Evolutionary conservation across 495 filamentous ascomycete species (phyloP).

Genomic region (Peziza echinospora): DNA sequence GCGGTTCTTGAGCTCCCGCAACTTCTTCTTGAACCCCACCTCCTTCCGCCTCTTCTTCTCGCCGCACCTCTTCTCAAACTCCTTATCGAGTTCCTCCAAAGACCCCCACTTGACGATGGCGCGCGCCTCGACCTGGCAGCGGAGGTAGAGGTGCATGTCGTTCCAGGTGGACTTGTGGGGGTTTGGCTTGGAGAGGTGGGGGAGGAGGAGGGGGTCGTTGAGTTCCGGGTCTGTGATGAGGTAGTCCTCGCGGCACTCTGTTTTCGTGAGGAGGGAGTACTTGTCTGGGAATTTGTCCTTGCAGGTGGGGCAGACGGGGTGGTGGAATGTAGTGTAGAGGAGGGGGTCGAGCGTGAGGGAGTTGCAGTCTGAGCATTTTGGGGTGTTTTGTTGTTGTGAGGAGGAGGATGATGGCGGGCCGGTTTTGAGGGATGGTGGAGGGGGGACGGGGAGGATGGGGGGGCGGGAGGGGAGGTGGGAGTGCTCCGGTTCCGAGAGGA

Average conservation of each 20-base stretch:
- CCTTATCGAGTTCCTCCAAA: slow-evolving; percentile 60
- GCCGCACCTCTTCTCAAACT: slow-evolving; percentile 58
- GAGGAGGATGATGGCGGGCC: no score
- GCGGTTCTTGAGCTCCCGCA: slow-evolving; percentile 76
- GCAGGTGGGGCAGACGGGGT: slow-evolving; percentile 48
- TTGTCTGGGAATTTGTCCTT: slow-evolving; percentile 80
- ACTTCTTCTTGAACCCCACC: slow-evolving; percentile 69
- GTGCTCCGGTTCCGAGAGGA: slow-evolving; percentile 70
- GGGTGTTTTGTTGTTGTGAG: slow-evolving; percentile 38
- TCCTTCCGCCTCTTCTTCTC: slow-evolving; percentile 81
- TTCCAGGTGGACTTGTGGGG: slow-evolving; percentile 92
- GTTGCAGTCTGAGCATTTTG: slow-evolving; percentile 64
- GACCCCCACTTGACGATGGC: slow-evolving; percentile 68
- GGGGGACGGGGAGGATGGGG: slow-evolving; percentile 52
- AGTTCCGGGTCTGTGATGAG: slow-evolving; percentile 83
- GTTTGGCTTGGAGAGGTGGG: slow-evolving; percentile 73
- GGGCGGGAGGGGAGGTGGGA: slow-evolving; percentile 24
- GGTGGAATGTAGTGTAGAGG: slow-evolving; percentile 63
- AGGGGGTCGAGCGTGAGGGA: slow-evolving; percentile 80
- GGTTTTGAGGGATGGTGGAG: background rate
- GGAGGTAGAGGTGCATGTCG: slow-evolving; percentile 91
- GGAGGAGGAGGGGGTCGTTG: slow-evolving; percentile 62
- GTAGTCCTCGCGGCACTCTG: slow-evolving; percentile 87
- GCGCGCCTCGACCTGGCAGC: slow-evolving; percentile 84
- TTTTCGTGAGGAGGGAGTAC: slow-evolving; percentile 88